Base-by-base conservation (phyloP, 2,329 filamentous ascomycete genomes). In the Phialophora chinensis region DNA sequence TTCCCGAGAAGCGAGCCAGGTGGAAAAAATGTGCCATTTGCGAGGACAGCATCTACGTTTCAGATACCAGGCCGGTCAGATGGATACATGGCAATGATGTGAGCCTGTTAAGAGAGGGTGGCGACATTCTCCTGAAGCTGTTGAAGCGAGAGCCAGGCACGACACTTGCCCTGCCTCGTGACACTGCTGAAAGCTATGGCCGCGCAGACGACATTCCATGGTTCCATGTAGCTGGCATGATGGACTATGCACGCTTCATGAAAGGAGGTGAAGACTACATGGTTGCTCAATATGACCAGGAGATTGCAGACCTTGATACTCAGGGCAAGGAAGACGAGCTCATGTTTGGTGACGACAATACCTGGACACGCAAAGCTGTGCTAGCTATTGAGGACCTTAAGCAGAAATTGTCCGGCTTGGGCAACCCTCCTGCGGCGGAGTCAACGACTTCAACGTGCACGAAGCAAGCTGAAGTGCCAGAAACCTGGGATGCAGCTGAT, bases 11-110 rank as follows among this genome's bases (percentile, higher is more conserved):
- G 79, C 89, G 87, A 73, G 83, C 90, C 33, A 85, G 90, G 62
- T 97, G 92, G 87, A 96, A 96, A 81, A 97, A 96, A 77, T 99
- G 95, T 73, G 94, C 95, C 0, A 93, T 99, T 38, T 99, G 95
- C 77, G 95, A 92, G 81, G 95, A 99, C 77, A 89, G 87, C 56
- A 87, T 99, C n/a, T 96, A 95, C 76, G 85, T 93, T n/a, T 90
- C 91, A 8, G 95, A 99, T 70, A 92, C 91, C 25, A 86, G 91
- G 57, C 93, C 95, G 1, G 93, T 97, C 25, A 87, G 93, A 57
- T 97, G 95, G 85, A 97, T 97, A 74, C 87, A 87, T 47, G 94
- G 93, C 0, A 93, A 97, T 78, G 93, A 98, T 78, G 89, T 88
- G 52, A 87, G 91, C 47, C 81, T 92, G 42, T 92, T 93, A 4